Evolutionary conservation across 1,139 yeast genomes (phyloP).

Genomic region (Hyphopichia pseudoburtonii): DNA sequence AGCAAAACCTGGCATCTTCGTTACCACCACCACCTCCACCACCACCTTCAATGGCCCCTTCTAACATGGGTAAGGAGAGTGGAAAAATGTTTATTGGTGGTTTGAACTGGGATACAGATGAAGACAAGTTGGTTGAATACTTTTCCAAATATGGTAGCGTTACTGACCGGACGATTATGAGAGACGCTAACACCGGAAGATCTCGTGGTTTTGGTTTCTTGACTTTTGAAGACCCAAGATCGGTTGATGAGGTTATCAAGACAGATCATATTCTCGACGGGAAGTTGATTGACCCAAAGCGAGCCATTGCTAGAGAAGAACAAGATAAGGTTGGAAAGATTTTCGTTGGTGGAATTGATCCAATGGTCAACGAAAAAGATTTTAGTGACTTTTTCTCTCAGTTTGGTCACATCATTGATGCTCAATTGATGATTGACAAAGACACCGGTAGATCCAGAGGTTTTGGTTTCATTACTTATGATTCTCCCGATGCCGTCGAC

Average conservation of each 20-base stretch:
- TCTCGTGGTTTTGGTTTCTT: constrained; percentile 97
- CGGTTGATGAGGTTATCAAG: constrained; percentile 86
- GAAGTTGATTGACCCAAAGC: constrained; percentile 94
- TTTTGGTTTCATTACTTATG: constrained; percentile 95
- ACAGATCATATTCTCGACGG: constrained; percentile 93
- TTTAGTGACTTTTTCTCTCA: constrained; percentile 85
- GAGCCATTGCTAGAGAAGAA: constrained; percentile 97
- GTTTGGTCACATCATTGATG: constrained; percentile 93
- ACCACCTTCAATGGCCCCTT: constrained; percentile 27
- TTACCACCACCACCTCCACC: constrained; percentile 13
- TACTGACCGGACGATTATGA: constrained; percentile 88
- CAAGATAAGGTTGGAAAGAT: constrained; percentile 97
- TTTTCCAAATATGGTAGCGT: constrained; percentile 91
- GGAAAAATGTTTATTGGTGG: constrained; percentile 99
- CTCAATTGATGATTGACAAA: constrained; percentile 96
- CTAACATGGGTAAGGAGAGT: constrained; percentile 46
- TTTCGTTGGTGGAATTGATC: constrained; percentile 97
- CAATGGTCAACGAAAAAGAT: constrained; percentile 91
- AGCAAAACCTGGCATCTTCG: too few relatives aligned
- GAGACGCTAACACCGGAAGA: constrained; percentile 85
- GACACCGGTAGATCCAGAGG: constrained; percentile 98
- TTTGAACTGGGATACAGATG: constrained; percentile 97
- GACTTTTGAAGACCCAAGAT: constrained; percentile 76
- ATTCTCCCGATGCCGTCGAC: constrained; percentile 94
- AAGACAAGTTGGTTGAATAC: constrained; percentile 75